phyloP scores from a whole-genome alignment of 2,329 filamentous ascomycete species.

The Elsinoe necatrix region DNA sequence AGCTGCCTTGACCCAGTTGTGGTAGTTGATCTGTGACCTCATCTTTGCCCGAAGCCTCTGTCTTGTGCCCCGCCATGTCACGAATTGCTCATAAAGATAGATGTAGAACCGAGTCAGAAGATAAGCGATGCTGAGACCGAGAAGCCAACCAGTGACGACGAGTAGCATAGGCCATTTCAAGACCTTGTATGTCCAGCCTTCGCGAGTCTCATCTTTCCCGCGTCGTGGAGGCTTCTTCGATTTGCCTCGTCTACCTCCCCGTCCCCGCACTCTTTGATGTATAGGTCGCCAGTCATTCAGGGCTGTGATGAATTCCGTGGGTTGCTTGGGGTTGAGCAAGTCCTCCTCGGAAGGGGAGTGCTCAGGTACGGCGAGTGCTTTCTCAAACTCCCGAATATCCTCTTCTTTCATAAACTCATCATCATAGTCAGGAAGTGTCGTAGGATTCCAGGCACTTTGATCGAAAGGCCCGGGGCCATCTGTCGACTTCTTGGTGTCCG shows the following conservation, averaged over 20 bases:
- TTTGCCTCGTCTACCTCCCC: conserved; percentile 29
- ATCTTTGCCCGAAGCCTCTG: conserved; percentile 63
- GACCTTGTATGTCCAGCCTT: conserved; percentile 81
- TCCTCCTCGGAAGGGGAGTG: conserved; percentile 55
- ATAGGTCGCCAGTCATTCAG: conserved; percentile 95
- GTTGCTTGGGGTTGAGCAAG: conserved; percentile 35
- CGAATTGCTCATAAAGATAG: conserved; percentile 79
- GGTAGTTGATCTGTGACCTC: conserved; percentile 63
- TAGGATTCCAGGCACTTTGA: conserved; percentile 57
- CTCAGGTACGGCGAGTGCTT: conserved; percentile 74
- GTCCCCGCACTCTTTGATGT: conserved; percentile 55
- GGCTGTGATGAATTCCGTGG: conserved; percentile 63
- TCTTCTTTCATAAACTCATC: conserved; percentile 65
- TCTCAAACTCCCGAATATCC: conserved; percentile 70
- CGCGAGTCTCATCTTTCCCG: conserved; percentile 79
- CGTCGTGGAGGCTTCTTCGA: conserved; percentile 37
- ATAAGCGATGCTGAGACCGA: conserved; percentile 65
- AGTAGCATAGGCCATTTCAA: conserved; percentile 87
- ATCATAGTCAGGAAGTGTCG: conserved; percentile 67
- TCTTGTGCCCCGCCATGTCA: conserved; percentile 78
- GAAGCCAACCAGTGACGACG: conserved; percentile 71
- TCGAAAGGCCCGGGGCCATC: conserved; percentile 54
- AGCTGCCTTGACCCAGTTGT: conserved; percentile 75
- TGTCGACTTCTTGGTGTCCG: conserved; percentile 37
- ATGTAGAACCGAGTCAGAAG: conserved; percentile 81